These are phyloP conservation scores for Geosmithia morbida DNA, from an alignment of 2,329 filamentous ascomycete species.

Conservation along the genomic window DNA sequence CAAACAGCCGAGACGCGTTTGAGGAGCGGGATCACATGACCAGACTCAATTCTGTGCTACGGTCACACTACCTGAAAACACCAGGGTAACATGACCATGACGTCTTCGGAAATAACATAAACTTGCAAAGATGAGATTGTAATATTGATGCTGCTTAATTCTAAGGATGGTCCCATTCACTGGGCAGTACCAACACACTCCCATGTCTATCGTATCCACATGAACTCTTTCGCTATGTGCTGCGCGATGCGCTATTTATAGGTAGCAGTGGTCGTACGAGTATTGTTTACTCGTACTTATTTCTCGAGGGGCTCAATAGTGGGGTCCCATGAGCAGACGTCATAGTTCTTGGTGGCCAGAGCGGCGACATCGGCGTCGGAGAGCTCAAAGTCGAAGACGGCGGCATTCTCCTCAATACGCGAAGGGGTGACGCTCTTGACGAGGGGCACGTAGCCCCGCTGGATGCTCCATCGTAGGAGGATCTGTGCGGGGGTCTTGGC, in stretches of 20 bases:
- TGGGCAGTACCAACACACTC: not conserved
- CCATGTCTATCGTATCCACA: not conserved
- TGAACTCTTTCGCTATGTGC: not conserved
- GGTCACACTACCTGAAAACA: not conserved
- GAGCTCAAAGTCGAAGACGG: constrained; percentile 40
- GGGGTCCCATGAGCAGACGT: constrained; percentile 43
- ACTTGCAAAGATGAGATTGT: not conserved
- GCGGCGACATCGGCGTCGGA: constrained; percentile 34
- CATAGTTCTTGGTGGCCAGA: constrained; percentile 35
- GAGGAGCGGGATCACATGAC: constrained; percentile 5
- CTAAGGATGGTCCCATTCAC: not conserved
- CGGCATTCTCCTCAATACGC: constrained; percentile 50
- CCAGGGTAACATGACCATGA: not conserved
- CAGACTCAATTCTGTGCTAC: not conserved
- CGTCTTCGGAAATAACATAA: not conserved
- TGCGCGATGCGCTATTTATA: not conserved
- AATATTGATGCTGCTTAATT: not conserved
- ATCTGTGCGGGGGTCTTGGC: constrained; percentile 63
- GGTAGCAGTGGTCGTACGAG: too few relatives aligned
- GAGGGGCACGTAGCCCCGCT: constrained; percentile 61
- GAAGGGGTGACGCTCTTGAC: constrained; percentile 59
- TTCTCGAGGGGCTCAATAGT: constrained; percentile 29
- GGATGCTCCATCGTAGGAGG: constrained; percentile 66
- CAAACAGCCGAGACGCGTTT: not conserved
- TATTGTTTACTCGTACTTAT: not conserved